Evolutionary conservation across 1,139 yeast genomes (phyloP).

Genomic region (Candida mesenterica): DNA sequence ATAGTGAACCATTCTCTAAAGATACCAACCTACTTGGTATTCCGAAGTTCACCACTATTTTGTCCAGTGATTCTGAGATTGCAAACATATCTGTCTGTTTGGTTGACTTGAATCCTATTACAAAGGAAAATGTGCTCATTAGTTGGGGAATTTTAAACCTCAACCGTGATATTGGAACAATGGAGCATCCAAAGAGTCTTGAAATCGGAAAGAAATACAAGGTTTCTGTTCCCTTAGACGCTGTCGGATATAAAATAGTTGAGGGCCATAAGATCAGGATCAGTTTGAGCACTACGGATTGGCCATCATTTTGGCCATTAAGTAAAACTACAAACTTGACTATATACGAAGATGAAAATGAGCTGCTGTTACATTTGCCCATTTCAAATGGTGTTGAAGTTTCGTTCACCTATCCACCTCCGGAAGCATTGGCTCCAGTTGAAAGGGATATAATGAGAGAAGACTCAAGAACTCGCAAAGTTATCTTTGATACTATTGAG

Average conservation of each 20-base stretch:
- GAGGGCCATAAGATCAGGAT: background rate
- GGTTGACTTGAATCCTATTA: background rate
- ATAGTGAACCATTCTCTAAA: background rate
- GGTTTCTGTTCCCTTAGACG: background rate
- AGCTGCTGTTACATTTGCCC: background rate
- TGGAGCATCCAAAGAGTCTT: background rate
- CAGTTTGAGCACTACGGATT: background rate
- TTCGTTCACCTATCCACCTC: background rate
- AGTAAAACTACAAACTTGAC: background rate
- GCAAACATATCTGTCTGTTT: background rate
- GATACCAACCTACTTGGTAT: background rate
- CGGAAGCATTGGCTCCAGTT: background rate
- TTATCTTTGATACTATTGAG: background rate
- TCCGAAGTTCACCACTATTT: background rate
- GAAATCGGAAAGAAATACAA: background rate
- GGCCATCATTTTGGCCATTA: background rate
- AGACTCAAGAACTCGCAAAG: background rate
- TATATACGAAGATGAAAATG: background rate
- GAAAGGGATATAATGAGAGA: background rate
- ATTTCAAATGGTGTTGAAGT: background rate
- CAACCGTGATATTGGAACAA: background rate
- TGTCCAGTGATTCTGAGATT: background rate
- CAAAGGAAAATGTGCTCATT: background rate
- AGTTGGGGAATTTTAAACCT: background rate
- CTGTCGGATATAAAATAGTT: background rate